These are phyloP conservation scores for Suillus subluteus DNA, from an alignment of 768 basidiomycete species.

Conservation along the genomic window DNA sequence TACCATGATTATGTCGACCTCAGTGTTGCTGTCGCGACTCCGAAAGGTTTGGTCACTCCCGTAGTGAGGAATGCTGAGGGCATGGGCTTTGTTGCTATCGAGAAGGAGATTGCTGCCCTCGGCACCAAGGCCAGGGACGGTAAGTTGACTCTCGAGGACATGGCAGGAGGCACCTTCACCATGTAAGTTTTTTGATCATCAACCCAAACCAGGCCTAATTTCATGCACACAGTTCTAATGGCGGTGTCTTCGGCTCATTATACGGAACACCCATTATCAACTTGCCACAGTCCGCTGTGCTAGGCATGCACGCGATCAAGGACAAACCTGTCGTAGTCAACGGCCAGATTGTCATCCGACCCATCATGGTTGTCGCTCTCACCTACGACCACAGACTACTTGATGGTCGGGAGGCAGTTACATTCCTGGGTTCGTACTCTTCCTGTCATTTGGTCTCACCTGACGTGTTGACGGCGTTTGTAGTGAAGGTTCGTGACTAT, in stretches of 20 bases:
- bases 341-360: constrained; percentile 94
- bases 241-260: constrained; percentile 96
- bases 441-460: neutral
- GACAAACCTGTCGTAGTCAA: constrained; percentile 89
- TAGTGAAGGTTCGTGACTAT: constrained; percentile 92
- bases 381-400: constrained; percentile 96
- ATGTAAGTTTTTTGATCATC: constrained; percentile 61
- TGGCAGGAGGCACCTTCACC: constrained; percentile 98
- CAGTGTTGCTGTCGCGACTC: constrained; percentile 95
- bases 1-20: constrained; percentile 93
- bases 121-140: constrained; percentile 96
- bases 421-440: constrained; percentile 84
- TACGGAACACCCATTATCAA: constrained; percentile 99
- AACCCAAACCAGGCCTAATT: neutral
- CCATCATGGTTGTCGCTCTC: constrained; percentile 93
- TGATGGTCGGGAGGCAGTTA: constrained; percentile 94
- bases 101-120: constrained; percentile 87
- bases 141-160: constrained; percentile 96
- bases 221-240: constrained; percentile 77
- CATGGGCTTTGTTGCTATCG: constrained; percentile 88
- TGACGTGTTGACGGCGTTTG: constrained; percentile 12
- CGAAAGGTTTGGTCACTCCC: constrained; percentile 96
- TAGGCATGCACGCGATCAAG: constrained; percentile 97
- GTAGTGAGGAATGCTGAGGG: constrained; percentile 90
- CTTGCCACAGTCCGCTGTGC: constrained; percentile 91